Evolutionary conservation across 1,284 basidiomycete genomes (phyloP).

Genomic region (Puccinia novopanici): DNA sequence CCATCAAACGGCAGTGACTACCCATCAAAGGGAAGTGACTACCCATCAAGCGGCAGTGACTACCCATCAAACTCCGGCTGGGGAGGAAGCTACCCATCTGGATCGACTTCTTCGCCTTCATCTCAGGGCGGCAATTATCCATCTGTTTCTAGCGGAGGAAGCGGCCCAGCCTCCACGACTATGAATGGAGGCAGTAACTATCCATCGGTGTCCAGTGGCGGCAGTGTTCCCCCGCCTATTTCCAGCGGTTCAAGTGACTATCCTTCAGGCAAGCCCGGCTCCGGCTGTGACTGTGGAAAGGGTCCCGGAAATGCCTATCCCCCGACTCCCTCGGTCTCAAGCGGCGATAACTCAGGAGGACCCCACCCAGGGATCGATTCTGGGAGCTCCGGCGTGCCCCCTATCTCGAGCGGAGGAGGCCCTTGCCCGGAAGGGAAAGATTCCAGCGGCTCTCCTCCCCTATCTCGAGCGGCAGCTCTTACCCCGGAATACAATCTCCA

Average conservation of each 20-base stretch:
- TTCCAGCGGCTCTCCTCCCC: neutral
- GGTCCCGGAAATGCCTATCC: constrained; percentile 9
- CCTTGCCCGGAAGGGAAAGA: neutral
- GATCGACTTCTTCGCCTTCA: neutral
- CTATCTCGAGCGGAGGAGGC: neutral
- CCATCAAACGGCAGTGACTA: neutral
- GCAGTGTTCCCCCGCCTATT: neutral
- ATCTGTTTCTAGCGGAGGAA: too few relatives aligned
- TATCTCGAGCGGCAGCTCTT: constrained; percentile 2
- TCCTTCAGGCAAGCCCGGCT: neutral
- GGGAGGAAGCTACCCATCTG: too few relatives aligned
- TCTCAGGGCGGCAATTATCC: too few relatives aligned
- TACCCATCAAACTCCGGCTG: too few relatives aligned
- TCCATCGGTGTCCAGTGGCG: constrained; percentile 3
- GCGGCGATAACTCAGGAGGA: neutral
- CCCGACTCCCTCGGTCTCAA: neutral
- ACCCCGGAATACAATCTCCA: neutral
- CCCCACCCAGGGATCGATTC: too few relatives aligned
- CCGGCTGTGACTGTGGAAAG: neutral
- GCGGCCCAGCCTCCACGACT: neutral
- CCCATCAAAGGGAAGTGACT: neutral
- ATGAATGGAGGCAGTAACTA: neutral
- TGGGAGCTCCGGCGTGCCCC: too few relatives aligned
- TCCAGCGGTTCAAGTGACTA: neutral
- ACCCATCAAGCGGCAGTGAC: neutral